phyloP scores from a whole-genome alignment of 2,329 filamentous ascomycete genomes.

The Emericellopsis atlantica region DNA sequence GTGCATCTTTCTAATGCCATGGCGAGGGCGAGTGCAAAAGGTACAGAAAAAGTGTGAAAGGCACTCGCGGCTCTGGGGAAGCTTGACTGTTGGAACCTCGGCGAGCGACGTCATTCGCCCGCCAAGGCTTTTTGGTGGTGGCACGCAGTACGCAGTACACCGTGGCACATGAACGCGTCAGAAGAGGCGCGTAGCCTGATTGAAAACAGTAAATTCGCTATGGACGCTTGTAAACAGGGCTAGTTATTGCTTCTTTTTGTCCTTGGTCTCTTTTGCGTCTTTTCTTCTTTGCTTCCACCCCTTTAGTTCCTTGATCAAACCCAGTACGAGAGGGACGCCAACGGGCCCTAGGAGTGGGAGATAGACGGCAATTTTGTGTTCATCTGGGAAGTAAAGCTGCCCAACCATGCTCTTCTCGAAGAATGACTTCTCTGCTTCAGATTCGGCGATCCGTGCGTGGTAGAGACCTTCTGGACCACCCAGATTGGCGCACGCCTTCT shows the following conservation, averaged over 20 bases:
- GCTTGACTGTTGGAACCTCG: no score
- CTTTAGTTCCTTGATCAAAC: conserved; percentile 69
- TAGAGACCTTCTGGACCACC: conserved; percentile 55
- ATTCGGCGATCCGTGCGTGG: conserved; percentile 74
- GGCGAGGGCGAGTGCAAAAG: conserved; percentile 1
- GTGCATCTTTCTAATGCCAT: conserved; percentile 18
- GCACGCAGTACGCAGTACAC: no score
- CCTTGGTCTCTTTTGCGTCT: conserved; percentile 25
- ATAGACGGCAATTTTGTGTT: conserved; percentile 96
- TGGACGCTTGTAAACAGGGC: no score
- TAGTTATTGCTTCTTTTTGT: conserved; percentile 21
- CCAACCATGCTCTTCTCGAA: conserved; percentile 99
- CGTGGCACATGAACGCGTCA: no score
- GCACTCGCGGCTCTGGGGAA: no score
- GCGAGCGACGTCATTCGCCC: no score
- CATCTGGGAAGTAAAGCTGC: conserved; percentile 95
- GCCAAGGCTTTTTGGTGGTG: no score
- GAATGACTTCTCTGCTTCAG: conserved; percentile 84
- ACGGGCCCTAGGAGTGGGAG: conserved; percentile 82
- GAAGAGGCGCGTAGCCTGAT: no score
- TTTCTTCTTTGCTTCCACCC: conserved; percentile 38
- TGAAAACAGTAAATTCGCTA: no score
- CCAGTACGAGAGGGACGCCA: conserved; percentile 79
- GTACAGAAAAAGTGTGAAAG: background rate
- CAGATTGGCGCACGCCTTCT: conserved; percentile 62